phyloP scores from a whole-genome alignment of 208 protist genomes.

The Leishmania guyanensis region DNA sequence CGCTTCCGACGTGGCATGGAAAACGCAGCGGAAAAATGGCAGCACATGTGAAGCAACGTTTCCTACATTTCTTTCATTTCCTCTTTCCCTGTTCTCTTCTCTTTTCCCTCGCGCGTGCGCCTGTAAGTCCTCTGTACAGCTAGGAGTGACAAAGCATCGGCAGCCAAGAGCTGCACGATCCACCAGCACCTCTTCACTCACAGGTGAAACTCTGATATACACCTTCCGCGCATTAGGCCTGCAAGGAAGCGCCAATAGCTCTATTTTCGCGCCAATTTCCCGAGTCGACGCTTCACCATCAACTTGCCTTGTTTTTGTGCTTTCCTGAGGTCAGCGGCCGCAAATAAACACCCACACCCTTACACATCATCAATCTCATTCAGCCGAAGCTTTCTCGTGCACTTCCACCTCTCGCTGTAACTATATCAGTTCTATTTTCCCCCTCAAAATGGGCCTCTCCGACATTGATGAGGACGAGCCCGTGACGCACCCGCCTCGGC shows the following conservation, averaged over 20 bases:
- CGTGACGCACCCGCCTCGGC: constrained; percentile 14
- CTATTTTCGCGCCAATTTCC: too few species aligned
- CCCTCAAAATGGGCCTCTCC: constrained; percentile 63
- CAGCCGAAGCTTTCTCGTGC: neutral
- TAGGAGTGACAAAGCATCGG: neutral
- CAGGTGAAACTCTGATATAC: neutral
- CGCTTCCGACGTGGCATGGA: neutral
- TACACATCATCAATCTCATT: neutral
- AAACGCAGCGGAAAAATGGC: neutral
- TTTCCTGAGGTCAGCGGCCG: neutral
- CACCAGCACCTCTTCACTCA: neutral
- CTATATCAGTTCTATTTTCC: neutral
- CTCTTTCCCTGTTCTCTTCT: neutral
- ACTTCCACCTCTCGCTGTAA: neutral
- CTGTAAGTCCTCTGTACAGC: neutral
- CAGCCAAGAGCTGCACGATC: neutral
- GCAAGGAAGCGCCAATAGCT: neutral
- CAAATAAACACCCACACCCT: neutral
- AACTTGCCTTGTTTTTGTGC: too few species aligned
- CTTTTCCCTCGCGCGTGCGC: neutral
- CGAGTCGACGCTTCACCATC: too few species aligned
- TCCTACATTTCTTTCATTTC: neutral
- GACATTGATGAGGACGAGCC: constrained; percentile 82
- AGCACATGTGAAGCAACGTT: neutral
- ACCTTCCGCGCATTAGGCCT: neutral